These are phyloP conservation scores for Platanus orientalis DNA, from an alignment of 164 flowering plant species.

Conservation along the genomic window DNA sequence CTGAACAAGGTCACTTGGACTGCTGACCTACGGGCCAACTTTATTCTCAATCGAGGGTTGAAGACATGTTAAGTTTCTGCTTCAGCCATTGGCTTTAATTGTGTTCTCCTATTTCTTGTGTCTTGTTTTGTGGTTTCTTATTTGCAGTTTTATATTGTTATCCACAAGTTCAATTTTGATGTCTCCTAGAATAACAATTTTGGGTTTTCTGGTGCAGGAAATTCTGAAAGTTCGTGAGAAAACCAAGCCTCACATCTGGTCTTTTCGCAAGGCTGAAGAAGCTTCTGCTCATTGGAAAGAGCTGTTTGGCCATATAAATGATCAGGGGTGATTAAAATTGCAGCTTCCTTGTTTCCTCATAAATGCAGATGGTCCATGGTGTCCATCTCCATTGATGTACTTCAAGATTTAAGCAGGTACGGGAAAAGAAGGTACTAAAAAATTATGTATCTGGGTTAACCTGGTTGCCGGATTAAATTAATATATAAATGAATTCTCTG, in stretches of 20 bases:
- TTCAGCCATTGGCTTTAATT: neutral
- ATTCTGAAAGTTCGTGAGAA: constrained; percentile 57
- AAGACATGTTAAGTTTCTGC: too few relatives aligned
- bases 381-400: neutral
- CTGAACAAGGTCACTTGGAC: too few relatives aligned
- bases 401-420: neutral
- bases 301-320: constrained; percentile 47
- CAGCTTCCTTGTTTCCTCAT: neutral
- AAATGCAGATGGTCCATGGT: neutral
- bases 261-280: constrained; percentile 53
- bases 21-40: too few relatives aligned
- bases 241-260: constrained; percentile 52
- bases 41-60: too few relatives aligned
- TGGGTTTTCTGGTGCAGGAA: constrained; percentile 39
- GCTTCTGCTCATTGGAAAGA: constrained; percentile 52
- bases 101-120: neutral
- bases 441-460: neutral
- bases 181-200: neutral
- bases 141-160: neutral
- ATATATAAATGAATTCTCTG: neutral
- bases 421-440: neutral
- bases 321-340: constrained; percentile 23
- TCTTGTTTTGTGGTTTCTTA: neutral
- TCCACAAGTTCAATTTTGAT: too few relatives aligned
- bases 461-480: neutral